Base-by-base conservation (phyloP, 2,329 filamentous ascomycete genomes). In the Sarocladiaceae sp. region DNA sequence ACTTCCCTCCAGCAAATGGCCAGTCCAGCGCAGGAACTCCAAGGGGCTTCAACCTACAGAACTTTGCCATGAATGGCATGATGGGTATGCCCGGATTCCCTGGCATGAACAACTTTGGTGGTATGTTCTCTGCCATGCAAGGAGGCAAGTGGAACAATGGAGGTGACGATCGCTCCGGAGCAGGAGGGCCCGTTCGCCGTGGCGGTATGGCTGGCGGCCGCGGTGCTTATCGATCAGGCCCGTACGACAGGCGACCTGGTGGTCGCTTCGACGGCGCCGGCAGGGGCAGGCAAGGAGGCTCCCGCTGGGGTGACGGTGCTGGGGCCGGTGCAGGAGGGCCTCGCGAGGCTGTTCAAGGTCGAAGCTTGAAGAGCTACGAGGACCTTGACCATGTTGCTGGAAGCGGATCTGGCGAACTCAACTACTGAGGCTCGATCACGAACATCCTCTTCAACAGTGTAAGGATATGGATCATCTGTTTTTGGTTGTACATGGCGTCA, bases 301-400 rank as follows among this genome's bases (percentile, higher is more conserved):
- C 82, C 29, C 77, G 84, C 58, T 88, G 86, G 80, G 86, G 87
- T 37, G 88, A 90, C 57, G 87, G 86, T 23, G 88, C 89, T 47
- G 87, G 88, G 35, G 87, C 82, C 22, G 84, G 87, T 29, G 84
- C 87, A 2, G 86, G 92, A 55, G 92, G 91, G 0, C 93, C 94
- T 18, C 82, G 89, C 18, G 92, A 97, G 70, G 93, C 94, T 11
- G 91, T 96, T 1, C 90, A 95, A 59, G 94, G 94, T 4, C 83
- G 94, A 53, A 96, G 89, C 55, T 73, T 99, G 58, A 96, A 96
- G 79, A 97, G 90, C 68, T 99, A 99, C 66, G 95, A 99, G 69
- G 94, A 99, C 66, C 76, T 99, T 22, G 94, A 99, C 72, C 93
- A 95, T 42, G 86, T 87, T 53, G 84, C 84, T 33, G 83, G 85